Base-by-base conservation (phyloP, 768 basidiomycete species). In the Termitomyces titanicus region DNA sequence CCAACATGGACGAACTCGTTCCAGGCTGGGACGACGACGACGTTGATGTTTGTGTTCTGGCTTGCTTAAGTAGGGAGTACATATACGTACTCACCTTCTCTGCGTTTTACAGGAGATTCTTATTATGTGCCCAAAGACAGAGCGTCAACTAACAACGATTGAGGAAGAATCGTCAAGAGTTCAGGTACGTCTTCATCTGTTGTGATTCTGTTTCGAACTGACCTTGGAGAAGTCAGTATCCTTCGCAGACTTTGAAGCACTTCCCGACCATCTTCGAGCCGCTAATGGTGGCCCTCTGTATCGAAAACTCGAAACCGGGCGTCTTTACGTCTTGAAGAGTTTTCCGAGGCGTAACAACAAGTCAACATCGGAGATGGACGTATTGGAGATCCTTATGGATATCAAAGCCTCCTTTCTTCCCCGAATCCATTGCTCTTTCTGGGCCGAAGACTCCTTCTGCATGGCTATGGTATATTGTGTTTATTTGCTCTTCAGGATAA, bases 21-120 rank as follows among this genome's bases (percentile, higher is more conserved):
- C 70, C 79, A 5, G 73, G 72, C n/a, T 79, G 78, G 76, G 68
- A 72, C 29, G 73, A 79, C 43, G 74, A 79, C 48, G 79, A 79
- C 8, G 71, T 80, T 18, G 79, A 81, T 62, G 81, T 80, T 49
- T 6, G 70, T 61, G 20, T 33, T 25, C 35, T 37, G 24, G 8
- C 47, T 17, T 20, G 8, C 38, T 43, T 15, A 10, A 53, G 55
- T 53, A n/a, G 27, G 27, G 9, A 35, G 9, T 35, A n/a, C 54
- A 29, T 40, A 10, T 6, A 15, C 22, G 22, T 33, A 47, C 20
- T 42, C 8, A n/a, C n/a, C 17, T 24, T 25, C 27, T 44, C 10
- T 25, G 25, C 18, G 18, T 5, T 22, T 29, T 31, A 2, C 47
- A 82, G 81, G 81, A 81, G 63, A 74, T 81, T 9, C 62, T 81